Evolutionary conservation across 2,329 filamentous ascomycete species (phyloP).

Genomic region (Pseudopyrenochaeta lycopersici): DNA sequence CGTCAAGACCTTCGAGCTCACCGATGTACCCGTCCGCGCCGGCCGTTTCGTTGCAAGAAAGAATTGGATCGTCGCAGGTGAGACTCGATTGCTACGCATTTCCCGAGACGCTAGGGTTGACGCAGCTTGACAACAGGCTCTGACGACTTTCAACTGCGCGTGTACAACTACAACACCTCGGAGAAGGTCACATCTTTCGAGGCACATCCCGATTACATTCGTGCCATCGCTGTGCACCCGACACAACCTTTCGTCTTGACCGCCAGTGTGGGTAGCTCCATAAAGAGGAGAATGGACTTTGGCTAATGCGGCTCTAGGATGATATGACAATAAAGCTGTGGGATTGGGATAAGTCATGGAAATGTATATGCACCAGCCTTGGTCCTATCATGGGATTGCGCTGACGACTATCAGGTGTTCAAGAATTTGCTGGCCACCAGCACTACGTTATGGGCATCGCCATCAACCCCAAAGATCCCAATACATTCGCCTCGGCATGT

Average conservation of each 20-base stretch:
- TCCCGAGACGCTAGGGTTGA: slow-evolving; percentile 20
- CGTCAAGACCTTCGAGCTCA: slow-evolving; percentile 98
- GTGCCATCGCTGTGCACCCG: slow-evolving; percentile 94
- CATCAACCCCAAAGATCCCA: slow-evolving; percentile 87
- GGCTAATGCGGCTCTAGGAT: slow-evolving; percentile 41
- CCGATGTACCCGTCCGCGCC: slow-evolving; percentile 95
- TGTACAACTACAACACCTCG: slow-evolving; percentile 98
- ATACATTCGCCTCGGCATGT: slow-evolving; percentile 92
- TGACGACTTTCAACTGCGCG: slow-evolving; percentile 85
- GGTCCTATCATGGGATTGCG: neutral
- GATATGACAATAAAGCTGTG: slow-evolving; percentile 81
- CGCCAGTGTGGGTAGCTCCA: slow-evolving; percentile 66
- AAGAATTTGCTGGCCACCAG: slow-evolving; percentile 94
- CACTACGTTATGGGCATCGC: slow-evolving; percentile 97
- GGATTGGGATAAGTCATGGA: slow-evolving; percentile 99
- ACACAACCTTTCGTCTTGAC: slow-evolving; percentile 96
- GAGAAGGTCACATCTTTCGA: slow-evolving; percentile 98
- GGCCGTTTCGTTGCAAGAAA: slow-evolving; percentile 96
- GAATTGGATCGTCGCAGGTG: slow-evolving; percentile 97
- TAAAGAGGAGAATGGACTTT: neutral
- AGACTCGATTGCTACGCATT: slow-evolving; percentile 3
- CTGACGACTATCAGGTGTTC: slow-evolving; percentile 63
- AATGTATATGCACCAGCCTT: slow-evolving; percentile 63
- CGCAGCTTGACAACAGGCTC: slow-evolving; percentile 56
- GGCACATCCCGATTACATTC: slow-evolving; percentile 97